Evolutionary conservation across 2,329 filamentous ascomycete species (phyloP).

Genomic region (Epichloe bromicola): DNA sequence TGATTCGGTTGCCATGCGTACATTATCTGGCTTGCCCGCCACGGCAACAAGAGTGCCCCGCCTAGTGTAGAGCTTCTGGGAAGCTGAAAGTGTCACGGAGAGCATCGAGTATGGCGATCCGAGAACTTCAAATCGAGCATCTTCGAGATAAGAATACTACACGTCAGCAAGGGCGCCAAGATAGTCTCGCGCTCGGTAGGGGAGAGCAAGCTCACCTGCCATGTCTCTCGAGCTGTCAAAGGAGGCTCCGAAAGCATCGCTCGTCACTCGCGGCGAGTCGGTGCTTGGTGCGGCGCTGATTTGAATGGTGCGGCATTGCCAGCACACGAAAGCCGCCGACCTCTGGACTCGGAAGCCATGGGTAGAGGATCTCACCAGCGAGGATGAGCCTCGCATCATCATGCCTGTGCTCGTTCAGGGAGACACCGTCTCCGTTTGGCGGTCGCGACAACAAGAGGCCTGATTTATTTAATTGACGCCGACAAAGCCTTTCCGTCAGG

Average conservation of each 20-base stretch:
- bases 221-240: constrained; percentile 32
- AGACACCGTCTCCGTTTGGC: too few relatives aligned
- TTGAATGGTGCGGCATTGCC: constrained; percentile 47
- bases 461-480: neutral
- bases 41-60: constrained; percentile 83
- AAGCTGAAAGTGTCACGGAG: constrained; percentile 84
- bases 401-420: neutral
- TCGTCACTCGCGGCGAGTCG: constrained; percentile 34
- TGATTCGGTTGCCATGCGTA: constrained; percentile 44
- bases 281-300: constrained; percentile 49
- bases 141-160: constrained; percentile 30
- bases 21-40: constrained; percentile 83
- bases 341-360: constrained; percentile 17
- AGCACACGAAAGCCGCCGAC: constrained; percentile 29
- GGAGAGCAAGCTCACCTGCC: constrained; percentile 29
- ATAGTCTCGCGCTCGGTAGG: neutral
- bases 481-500: neutral
- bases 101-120: constrained; percentile 87
- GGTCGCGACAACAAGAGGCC: neutral
- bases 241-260: constrained; percentile 43
- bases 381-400: constrained; percentile 31
- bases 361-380: constrained; percentile 24
- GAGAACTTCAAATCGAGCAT: constrained; percentile 89
- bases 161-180: neutral
- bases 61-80: constrained; percentile 84